Evolutionary conservation across 495 filamentous ascomycete genomes (phyloP).

Genomic region (Jackrogersella minutella): DNA sequence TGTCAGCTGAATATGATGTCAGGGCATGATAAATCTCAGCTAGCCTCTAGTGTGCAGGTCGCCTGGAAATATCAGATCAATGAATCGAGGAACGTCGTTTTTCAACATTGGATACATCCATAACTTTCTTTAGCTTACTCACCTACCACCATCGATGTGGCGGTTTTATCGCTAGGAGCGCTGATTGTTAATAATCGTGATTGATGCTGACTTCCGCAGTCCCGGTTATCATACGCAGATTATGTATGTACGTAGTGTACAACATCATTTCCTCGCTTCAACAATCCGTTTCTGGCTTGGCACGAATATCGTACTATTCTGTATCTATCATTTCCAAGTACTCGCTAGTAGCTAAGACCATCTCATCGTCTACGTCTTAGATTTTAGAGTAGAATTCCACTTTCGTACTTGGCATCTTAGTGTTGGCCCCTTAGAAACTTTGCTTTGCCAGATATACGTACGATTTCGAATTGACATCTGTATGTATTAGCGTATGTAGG

Average conservation of each 20-base stretch:
- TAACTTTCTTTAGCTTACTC: slow-evolving; percentile 23
- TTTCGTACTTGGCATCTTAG: slow-evolving; percentile 9
- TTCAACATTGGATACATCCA: neutral
- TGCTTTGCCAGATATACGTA: slow-evolving; percentile 1
- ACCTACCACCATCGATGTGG: slow-evolving; percentile 22
- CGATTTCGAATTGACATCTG: neutral
- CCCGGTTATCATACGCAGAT: neutral
- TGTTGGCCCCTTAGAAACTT: neutral
- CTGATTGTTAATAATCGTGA: slow-evolving; percentile 22
- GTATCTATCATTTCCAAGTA: slow-evolving; percentile 21
- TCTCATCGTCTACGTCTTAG: slow-evolving; percentile 27
- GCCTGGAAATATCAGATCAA: neutral
- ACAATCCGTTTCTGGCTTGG: slow-evolving; percentile 31
- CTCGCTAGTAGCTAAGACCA: slow-evolving; percentile 30
- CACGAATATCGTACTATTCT: slow-evolving; percentile 24
- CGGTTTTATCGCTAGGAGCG: slow-evolving; percentile 20
- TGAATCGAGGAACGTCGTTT: neutral
- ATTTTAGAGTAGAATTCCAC: slow-evolving; percentile 16
- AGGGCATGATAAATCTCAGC: slow-evolving; percentile 32
- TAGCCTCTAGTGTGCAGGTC: slow-evolving; percentile 17
- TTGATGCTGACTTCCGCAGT: slow-evolving; percentile 1
- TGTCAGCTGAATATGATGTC: slow-evolving; percentile 39
- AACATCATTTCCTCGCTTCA: slow-evolving; percentile 30
- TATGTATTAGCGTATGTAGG: neutral
- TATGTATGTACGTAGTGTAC: slow-evolving; percentile 9